These are phyloP conservation scores for Chytriomyces sp. DNA, from an alignment of 192 early-diverging fungal genomes.

Conservation along the genomic window DNA sequence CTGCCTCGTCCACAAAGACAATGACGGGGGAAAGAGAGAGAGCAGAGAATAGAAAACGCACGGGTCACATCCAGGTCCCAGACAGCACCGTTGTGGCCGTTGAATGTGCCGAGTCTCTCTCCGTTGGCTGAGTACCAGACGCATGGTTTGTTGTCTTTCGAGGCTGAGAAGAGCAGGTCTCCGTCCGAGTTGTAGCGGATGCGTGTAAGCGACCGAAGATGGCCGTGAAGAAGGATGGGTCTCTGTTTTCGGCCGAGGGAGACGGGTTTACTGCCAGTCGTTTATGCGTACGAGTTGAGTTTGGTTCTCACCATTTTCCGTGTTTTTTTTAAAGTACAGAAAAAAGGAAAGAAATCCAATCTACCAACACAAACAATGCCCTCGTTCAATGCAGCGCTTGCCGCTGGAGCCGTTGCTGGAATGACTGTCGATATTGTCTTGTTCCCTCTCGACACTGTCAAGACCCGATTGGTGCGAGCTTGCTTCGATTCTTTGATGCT, in stretches of 20 bases:
- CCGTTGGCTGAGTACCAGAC: slow-evolving; percentile 99
- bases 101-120: slow-evolving; percentile 84
- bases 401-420: slow-evolving; percentile 87
- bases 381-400: slow-evolving; percentile 21
- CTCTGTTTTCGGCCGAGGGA: slow-evolving; percentile 46
- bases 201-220: slow-evolving; percentile 94
- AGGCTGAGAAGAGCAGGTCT: slow-evolving; percentile 92
- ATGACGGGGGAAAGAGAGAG: background rate
- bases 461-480: slow-evolving; percentile 76
- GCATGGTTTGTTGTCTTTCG: slow-evolving; percentile 92
- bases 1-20: background rate
- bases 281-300: background rate
- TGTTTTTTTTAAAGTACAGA: background rate
- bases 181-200: slow-evolving; percentile 98
- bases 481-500: background rate
- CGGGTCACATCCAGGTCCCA: slow-evolving; percentile 96
- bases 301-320: background rate
- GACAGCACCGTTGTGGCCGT: slow-evolving; percentile 91
- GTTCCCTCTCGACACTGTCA: slow-evolving; percentile 96
- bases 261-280: background rate
- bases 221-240: slow-evolving; percentile 96
- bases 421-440: slow-evolving; percentile 91
- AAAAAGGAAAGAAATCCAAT: slow-evolving; percentile 7
- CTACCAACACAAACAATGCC: background rate
- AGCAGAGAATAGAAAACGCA: slow-evolving; percentile 38